Conservation (phyloP, 1,284 basidiomycete species). For the Agroathelia rolfsii region DNA sequence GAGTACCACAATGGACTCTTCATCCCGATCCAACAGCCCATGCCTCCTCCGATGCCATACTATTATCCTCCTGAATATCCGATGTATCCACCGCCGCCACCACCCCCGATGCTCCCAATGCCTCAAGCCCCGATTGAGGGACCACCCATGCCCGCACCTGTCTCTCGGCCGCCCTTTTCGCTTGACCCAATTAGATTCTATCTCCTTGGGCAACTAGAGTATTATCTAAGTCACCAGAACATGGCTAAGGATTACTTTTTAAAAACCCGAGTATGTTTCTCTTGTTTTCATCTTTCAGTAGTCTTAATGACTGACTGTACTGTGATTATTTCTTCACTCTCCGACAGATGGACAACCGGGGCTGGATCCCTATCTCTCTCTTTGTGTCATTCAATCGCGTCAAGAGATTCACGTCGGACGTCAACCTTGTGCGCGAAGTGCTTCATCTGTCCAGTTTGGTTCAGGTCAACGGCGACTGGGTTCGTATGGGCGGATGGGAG, state of each 20-base stretch:
- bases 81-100: conserved; percentile 16
- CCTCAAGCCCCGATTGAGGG: conserved; percentile 15
- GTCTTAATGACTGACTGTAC: conserved; percentile 5
- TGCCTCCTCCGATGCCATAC: conserved; percentile 17
- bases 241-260: conserved; percentile 78
- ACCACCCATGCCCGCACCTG: conserved; percentile 44
- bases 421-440: conserved; percentile 61
- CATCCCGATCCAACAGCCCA: conserved; percentile 14
- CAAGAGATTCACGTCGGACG: conserved; percentile 56
- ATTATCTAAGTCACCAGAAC: conserved; percentile 83
- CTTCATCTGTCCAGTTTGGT: conserved; percentile 59
- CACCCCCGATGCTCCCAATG: conserved; percentile 15
- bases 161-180: conserved; percentile 45
- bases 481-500: conserved; percentile 61
- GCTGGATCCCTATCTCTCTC: conserved; percentile 77
- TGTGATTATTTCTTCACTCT: conserved; percentile 6
- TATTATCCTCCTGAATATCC: conserved; percentile 17
- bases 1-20: conserved; percentile 16
- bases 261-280: conserved; percentile 52
- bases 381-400: conserved; percentile 86
- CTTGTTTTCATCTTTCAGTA: conserved; percentile 1
- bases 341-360: conserved; percentile 76
- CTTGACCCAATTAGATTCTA: conserved; percentile 57
- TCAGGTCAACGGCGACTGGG: conserved; percentile 64
- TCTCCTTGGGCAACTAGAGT: conserved; percentile 78